Conservation (phyloP, 176 grass and related monocot species). For the Echinochloa phyllopogon region DNA sequence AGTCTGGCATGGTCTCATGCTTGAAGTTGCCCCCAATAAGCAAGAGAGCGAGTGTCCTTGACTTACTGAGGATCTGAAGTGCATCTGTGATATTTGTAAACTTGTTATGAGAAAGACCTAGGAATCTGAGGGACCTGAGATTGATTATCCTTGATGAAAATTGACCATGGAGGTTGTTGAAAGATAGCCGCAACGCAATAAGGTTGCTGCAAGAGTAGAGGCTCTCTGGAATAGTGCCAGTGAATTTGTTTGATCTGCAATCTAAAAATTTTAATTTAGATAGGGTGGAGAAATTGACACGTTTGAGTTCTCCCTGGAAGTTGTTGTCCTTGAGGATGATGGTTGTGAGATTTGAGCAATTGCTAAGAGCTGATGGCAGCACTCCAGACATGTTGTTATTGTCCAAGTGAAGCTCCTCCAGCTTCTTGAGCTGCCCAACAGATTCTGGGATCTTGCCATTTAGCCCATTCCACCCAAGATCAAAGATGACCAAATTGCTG, state of each 20-base stretch:
- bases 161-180: constrained; percentile 35
- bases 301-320: constrained; percentile 34
- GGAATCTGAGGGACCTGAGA: constrained; percentile 40
- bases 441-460: constrained; percentile 41
- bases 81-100: constrained; percentile 46
- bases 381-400: constrained; percentile 40
- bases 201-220: constrained; percentile 53
- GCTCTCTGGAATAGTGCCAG: constrained; percentile 39
- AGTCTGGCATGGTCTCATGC: constrained; percentile 37
- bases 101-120: constrained; percentile 37
- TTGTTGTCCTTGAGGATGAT: constrained; percentile 43
- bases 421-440: constrained; percentile 41
- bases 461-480: constrained; percentile 38
- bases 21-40: constrained; percentile 25
- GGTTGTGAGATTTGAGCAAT: constrained; percentile 34
- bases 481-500: constrained; percentile 24
- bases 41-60: constrained; percentile 2
- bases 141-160: constrained; percentile 13
- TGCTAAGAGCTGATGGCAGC: constrained; percentile 38
- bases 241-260: constrained; percentile 37
- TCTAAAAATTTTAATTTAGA: constrained; percentile 36
- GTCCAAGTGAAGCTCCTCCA: constrained; percentile 48
- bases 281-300: constrained; percentile 47
- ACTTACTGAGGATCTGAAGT: constrained; percentile 43
- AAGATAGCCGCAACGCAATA: constrained; percentile 37